These are phyloP conservation scores for Rhododendron molle DNA, from an alignment of 148 eudicot genomes.

Conservation along the genomic window DNA sequence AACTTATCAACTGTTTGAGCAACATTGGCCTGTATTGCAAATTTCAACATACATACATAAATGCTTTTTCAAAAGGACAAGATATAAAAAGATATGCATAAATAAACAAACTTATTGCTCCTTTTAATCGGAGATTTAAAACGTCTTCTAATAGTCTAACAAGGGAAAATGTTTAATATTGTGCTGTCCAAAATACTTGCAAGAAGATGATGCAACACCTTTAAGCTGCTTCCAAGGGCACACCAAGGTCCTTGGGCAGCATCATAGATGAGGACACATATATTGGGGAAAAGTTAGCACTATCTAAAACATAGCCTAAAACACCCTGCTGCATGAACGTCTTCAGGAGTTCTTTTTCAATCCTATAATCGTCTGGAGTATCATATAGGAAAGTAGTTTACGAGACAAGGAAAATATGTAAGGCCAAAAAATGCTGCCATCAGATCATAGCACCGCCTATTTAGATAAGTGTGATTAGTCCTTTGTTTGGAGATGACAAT, in stretches of 20 bases:
- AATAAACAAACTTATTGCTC: not conserved
- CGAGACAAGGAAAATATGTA: not conserved
- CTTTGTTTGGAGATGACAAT: not conserved
- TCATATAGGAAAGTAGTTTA: not conserved
- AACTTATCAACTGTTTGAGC: not conserved
- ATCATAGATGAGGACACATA: not conserved
- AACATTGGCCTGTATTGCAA: not conserved
- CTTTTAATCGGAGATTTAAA: not conserved
- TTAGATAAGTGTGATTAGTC: not conserved
- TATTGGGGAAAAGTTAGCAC: not conserved
- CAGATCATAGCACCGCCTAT: not conserved
- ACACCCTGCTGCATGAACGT: not conserved
- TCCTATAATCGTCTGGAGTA: not conserved
- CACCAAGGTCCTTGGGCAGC: slow-evolving; percentile 1
- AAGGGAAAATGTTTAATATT: not conserved
- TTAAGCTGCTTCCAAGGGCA: not conserved
- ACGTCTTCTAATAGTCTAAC: not conserved
- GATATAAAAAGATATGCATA: not conserved
- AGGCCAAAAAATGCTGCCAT: not conserved
- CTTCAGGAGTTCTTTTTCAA: not conserved
- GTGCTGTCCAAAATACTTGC: not conserved
- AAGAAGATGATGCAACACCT: not conserved
- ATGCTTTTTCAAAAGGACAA: not conserved
- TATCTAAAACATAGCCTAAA: not conserved
- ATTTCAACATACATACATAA: not conserved